Evolutionary conservation across 305 asterid genomes (phyloP), one percentile per base, ranked within the genome.

Genomic region (Lippia alba): DNA sequence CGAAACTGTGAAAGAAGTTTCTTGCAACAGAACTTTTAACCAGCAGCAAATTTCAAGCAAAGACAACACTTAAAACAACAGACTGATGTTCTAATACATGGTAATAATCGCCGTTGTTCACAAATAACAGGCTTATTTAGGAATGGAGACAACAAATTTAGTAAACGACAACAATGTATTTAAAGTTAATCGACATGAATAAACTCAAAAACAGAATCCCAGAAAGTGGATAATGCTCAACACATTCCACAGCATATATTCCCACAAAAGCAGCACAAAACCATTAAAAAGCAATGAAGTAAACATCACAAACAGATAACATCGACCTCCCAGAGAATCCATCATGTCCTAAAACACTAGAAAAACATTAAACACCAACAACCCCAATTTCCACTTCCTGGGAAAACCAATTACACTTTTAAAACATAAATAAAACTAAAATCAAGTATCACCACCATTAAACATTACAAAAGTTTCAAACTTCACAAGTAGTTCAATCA

Each of bases 401-500:
- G 1, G 46, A 11, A 32, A 30, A 3, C 58, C 40, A 49, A 16
- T 19, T n/a, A 36, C 50, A 58, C 24, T 20, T 20, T 2, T 9
- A 45, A 32, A 5, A 32, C 9, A 50, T 36, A 15, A 50, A 19
- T 4, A 66, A 41, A 51, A 39, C 54, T 19, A 30, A 19, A 10
- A 63, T 64, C 51, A 70, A 49, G 30, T 3, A 33, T 30, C 40
- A 59, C 18, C 5, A 40, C 72, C 57, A 41, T 10, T 34, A 24
- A 24, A 24, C n/a, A 15, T 1, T 41, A 59, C 11, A n/a, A 32
- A 40, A 59, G n/a, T 34, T 57, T 4, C 17, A 57, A 1, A 58
- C n/a, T 24, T 50, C 40, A 4, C 5, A 12, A 30, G 12, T 63
- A 58, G 9, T 48, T 45, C 18, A 48, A 64, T 69, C 50, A 69